Percentiles rank a stretch among this genome's conserved stretches.
These are phyloP conservation scores for Tulasnella sp. DNA, from an alignment of 768 basidiomycete species.

Conservation along the genomic window DNA sequence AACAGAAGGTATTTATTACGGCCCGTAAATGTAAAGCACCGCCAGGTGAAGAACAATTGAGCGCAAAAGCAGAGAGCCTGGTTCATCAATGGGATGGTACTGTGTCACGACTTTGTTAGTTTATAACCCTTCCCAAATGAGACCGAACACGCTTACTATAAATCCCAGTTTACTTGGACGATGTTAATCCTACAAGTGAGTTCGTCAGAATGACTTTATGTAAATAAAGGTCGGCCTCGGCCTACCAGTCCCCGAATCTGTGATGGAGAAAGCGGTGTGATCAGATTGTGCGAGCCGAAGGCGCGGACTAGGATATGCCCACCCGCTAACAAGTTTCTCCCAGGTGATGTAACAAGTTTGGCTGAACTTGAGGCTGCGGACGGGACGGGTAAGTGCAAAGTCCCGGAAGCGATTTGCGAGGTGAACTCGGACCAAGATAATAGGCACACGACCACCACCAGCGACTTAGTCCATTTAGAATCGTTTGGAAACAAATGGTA, in stretches of 20 bases:
- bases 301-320: neutral
- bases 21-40: constrained; percentile 1
- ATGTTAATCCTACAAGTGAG: neutral
- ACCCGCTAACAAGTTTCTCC: neutral
- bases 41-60: constrained; percentile 2
- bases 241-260: constrained; percentile 17
- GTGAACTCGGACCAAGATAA: neutral
- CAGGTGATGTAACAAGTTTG: constrained; percentile 1
- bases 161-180: neutral
- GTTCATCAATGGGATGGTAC: neutral
- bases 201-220: neutral
- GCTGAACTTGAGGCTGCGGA: neutral
- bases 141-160: neutral
- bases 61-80: constrained; percentile 1
- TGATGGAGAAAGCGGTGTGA: neutral
- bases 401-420: neutral
- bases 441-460: neutral
- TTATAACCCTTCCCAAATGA: neutral
- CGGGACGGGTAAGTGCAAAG: neutral
- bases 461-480: neutral
- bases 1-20: neutral
- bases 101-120: neutral
- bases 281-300: neutral
- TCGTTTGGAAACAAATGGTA: neutral
- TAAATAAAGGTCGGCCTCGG: neutral